Percentiles rank a stretch among this genome's conserved stretches.
Conservation (phyloP, 148 eudicot species). For the Rhododendron kiyosumense region DNA sequence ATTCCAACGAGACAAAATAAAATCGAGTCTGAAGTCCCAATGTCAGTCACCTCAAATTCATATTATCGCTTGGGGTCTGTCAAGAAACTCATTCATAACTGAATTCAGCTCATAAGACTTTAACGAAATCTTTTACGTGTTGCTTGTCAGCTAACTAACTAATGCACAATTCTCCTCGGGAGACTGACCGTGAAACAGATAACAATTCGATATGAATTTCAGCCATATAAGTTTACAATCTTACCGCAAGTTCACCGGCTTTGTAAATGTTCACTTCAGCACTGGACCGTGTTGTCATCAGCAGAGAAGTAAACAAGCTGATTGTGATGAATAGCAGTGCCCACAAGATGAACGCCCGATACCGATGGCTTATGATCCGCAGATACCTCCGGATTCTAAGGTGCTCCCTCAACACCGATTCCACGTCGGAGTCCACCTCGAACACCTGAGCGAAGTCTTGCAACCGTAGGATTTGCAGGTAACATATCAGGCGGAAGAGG, state of each 20-base stretch:
- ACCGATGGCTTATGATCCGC: slow-evolving; percentile 81
- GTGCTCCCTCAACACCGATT: slow-evolving; percentile 61
- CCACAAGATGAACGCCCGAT: slow-evolving; percentile 56
- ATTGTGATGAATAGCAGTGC: slow-evolving; percentile 57
- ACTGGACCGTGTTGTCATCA: slow-evolving; percentile 51
- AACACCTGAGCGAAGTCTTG: slow-evolving; percentile 78
- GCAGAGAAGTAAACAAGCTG: slow-evolving; percentile 62
- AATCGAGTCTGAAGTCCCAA: no score
- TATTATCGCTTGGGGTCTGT: no score
- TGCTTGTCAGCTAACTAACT: no score
- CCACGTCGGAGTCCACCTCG: slow-evolving; percentile 67
- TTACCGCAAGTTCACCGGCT: slow-evolving; percentile 88
- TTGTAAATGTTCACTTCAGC: slow-evolving; percentile 46
- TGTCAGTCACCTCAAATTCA: no score
- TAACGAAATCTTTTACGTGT: no score
- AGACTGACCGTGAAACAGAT: no score
- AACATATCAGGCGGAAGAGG: slow-evolving; percentile 87
- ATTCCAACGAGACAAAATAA: no score
- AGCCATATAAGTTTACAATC: neutral
- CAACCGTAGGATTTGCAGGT: slow-evolving; percentile 78
- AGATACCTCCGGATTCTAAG: slow-evolving; percentile 74
- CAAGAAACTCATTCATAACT: no score
- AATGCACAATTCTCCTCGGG: no score
- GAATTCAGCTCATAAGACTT: no score
- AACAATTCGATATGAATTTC: neutral